Conservation (phyloP, 768 basidiomycete genomes). For the Paxillus ammoniavirescens region DNA sequence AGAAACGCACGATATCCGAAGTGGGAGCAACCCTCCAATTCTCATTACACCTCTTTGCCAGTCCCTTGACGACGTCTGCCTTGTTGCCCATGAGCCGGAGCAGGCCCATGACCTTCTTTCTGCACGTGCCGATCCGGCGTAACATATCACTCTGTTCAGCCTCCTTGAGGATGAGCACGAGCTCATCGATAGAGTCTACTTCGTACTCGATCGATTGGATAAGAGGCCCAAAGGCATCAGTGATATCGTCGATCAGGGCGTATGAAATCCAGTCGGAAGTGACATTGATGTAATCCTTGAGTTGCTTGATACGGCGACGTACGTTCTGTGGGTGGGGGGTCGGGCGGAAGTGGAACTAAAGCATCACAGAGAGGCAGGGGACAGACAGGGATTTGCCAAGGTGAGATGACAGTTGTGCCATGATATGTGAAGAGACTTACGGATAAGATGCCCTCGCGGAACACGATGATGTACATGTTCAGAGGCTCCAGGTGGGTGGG, state of each 20-base stretch:
- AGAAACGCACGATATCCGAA: slow-evolving; percentile 78
- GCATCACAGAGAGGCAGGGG: neutral
- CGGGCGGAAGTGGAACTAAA: slow-evolving; percentile 93
- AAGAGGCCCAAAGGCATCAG: slow-evolving; percentile 96
- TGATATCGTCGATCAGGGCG: slow-evolving; percentile 98
- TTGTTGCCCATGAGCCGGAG: slow-evolving; percentile 98
- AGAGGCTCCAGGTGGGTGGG: slow-evolving; percentile 96
- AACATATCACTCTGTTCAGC: slow-evolving; percentile 91
- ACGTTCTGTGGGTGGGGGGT: slow-evolving; percentile 99
- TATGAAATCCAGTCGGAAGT: slow-evolving; percentile 99
- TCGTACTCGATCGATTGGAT: slow-evolving; percentile 99
- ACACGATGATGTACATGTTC: slow-evolving; percentile 99
- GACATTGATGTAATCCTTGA: slow-evolving; percentile 98
- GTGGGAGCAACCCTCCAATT: slow-evolving; percentile 99
- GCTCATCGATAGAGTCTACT: slow-evolving; percentile 97
- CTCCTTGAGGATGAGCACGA: slow-evolving; percentile 88
- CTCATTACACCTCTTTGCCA: slow-evolving; percentile 97
- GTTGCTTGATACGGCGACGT: slow-evolving; percentile 95
- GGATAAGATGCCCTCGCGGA: slow-evolving; percentile 93
- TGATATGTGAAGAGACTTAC: slow-evolving; percentile 46
- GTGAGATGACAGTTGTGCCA: neutral
- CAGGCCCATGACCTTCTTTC: slow-evolving; percentile 99
- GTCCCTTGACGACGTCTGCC: slow-evolving; percentile 98
- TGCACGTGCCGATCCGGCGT: slow-evolving; percentile 91
- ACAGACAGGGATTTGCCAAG: neutral